These are phyloP conservation scores for Mantamonas sphyraenae DNA, from an alignment of 78 protist genomes.

Conservation along the genomic window DNA sequence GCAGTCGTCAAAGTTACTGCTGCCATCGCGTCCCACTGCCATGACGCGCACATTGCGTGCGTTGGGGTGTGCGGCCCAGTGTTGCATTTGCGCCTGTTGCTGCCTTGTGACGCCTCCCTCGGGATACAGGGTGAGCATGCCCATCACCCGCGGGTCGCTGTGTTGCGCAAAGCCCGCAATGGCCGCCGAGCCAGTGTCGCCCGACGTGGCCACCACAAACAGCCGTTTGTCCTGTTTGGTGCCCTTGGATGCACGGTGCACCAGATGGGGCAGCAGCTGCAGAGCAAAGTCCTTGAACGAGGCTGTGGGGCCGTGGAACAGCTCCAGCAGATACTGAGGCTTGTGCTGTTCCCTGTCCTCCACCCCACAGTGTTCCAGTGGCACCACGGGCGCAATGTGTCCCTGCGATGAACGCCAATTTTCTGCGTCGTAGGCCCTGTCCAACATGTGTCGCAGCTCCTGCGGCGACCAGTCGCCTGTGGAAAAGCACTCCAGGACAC, in stretches of 20 bases:
- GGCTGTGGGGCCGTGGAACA: slow-evolving; percentile 40
- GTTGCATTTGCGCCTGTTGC: slow-evolving; percentile 15
- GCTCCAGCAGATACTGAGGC: too few species aligned
- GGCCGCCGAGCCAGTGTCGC: slow-evolving; percentile 45
- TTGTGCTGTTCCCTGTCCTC: too few species aligned
- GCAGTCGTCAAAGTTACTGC: slow-evolving; percentile 30
- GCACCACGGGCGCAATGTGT: background rate
- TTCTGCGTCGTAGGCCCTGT: slow-evolving; percentile 5
- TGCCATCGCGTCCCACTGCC: slow-evolving; percentile 19
- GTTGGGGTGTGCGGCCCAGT: too few species aligned
- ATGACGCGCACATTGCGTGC: slow-evolving; percentile 9
- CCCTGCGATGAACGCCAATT: background rate
- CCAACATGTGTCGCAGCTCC: background rate
- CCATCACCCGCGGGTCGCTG: background rate
- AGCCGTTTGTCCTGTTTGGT: too few species aligned
- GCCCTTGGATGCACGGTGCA: too few species aligned
- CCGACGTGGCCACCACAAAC: slow-evolving; percentile 32
- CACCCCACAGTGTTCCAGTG: background rate
- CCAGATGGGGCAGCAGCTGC: slow-evolving; percentile 24
- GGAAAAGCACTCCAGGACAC: slow-evolving; percentile 2
- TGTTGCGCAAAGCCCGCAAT: slow-evolving; percentile 8
- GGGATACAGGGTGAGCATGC: slow-evolving; percentile 36
- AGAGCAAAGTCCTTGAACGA: slow-evolving; percentile 33
- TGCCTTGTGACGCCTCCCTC: slow-evolving; percentile 6
- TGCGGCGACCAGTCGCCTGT: background rate